A percentile compares a stretch with the other conserved stretches of the same genome.
Evolutionary conservation across 495 filamentous ascomycete species (phyloP).

Genomic region (Friedmanniomyces simplex): DNA sequence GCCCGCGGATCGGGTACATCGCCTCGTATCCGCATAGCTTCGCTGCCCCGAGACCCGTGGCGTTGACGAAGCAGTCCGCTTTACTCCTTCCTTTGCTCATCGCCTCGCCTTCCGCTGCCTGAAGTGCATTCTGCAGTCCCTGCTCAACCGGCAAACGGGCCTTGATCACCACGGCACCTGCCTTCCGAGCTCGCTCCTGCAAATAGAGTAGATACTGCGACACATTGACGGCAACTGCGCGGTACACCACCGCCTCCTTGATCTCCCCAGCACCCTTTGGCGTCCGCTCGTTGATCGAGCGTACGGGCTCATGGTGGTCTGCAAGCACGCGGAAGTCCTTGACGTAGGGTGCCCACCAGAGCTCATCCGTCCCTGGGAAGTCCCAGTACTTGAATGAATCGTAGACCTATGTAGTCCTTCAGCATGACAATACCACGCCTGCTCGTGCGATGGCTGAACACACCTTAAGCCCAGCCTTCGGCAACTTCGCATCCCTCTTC

Average conservation of each 20-base stretch:
- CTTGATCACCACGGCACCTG: slow-evolving; percentile 20
- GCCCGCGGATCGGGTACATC: slow-evolving; percentile 30
- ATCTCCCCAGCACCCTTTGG: slow-evolving; percentile 7
- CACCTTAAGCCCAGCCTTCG: slow-evolving; percentile 12
- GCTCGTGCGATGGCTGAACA: neutral
- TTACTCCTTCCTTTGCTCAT: neutral
- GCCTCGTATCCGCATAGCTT: slow-evolving; percentile 22
- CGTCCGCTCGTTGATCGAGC: neutral
- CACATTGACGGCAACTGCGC: slow-evolving; percentile 25
- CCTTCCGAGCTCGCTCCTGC: slow-evolving; percentile 1
- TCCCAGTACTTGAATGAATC: slow-evolving; percentile 19
- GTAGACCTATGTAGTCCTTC: slow-evolving; percentile 5
- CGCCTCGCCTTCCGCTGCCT: slow-evolving; percentile 3
- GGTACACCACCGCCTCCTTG: slow-evolving; percentile 14
- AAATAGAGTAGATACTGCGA: slow-evolving; percentile 27
- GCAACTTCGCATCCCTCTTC: slow-evolving; percentile 5
- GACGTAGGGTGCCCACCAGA: slow-evolving; percentile 30
- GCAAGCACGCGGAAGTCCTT: slow-evolving; percentile 19
- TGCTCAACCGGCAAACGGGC: slow-evolving; percentile 3
- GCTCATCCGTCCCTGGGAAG: neutral
- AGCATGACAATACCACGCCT: neutral
- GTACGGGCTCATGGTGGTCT: neutral
- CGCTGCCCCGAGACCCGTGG: slow-evolving; percentile 27
- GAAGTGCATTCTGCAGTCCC: slow-evolving; percentile 3
- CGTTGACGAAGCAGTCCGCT: slow-evolving; percentile 27